A percentile compares a stretch with the other conserved stretches of the same genome.
Conservation (phyloP, 2,329 filamentous ascomycete genomes). For the Diaporthe batatas region DNA sequence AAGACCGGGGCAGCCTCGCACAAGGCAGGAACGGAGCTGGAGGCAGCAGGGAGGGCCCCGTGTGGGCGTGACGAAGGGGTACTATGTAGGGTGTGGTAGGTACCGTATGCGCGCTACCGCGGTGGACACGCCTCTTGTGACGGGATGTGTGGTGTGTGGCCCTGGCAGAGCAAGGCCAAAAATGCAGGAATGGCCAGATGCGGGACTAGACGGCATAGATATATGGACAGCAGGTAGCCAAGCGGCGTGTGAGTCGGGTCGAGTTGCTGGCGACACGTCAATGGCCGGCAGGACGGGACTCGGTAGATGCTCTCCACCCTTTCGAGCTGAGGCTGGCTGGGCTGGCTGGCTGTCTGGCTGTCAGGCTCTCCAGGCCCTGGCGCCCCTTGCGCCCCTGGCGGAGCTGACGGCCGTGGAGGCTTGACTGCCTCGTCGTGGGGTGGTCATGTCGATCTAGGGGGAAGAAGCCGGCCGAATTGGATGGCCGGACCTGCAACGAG, state of each 20-base stretch:
- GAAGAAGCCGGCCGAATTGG: constrained; percentile 27
- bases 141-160: not conserved
- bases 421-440: constrained; percentile 17
- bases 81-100: not conserved
- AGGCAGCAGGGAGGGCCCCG: constrained; percentile 4
- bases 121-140: constrained; percentile 24
- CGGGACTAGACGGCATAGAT: constrained; percentile 5
- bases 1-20: constrained; percentile 26
- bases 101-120: constrained; percentile 36
- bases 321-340: not conserved
- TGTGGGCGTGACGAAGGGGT: not conserved
- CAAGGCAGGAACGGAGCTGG: constrained; percentile 28
- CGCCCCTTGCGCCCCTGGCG: not conserved
- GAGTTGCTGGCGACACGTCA: constrained; percentile 26
- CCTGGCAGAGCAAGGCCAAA: constrained; percentile 10
- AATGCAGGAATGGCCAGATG: constrained; percentile 37
- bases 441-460: constrained; percentile 20
- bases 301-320: constrained; percentile 7
- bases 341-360: too few species aligned
- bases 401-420: too few species aligned
- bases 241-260: constrained; percentile 16
- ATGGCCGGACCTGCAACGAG: constrained; percentile 12
- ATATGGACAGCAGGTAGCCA: not conserved
- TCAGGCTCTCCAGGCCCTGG: not conserved
- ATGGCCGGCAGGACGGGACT: constrained; percentile 8